Conservation (phyloP, 2,329 filamentous ascomycete species). For the Alternaria burnsii region DNA sequence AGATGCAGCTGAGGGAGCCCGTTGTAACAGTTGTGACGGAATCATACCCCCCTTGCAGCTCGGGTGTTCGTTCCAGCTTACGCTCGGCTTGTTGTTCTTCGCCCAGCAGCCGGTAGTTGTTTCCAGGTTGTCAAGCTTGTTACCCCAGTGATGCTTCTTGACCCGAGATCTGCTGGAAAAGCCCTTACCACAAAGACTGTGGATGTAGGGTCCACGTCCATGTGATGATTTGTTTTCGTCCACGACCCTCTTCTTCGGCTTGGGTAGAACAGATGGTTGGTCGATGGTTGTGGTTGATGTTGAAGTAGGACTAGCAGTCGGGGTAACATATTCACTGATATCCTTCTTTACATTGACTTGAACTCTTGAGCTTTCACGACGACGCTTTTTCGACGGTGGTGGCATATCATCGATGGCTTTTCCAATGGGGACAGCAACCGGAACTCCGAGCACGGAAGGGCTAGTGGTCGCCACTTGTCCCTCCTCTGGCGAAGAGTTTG, state of each 20-base stretch:
- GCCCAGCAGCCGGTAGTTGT: constrained; percentile 46
- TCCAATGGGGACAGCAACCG: constrained; percentile 16
- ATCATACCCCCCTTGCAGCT: constrained; percentile 31
- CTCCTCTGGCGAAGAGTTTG: constrained; percentile 2
- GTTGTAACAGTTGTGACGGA: neutral
- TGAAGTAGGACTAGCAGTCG: neutral
- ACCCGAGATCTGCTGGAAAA: constrained; percentile 37
- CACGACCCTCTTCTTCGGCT: neutral
- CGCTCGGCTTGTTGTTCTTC: constrained; percentile 39
- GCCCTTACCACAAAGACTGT: constrained; percentile 40
- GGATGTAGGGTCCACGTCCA: constrained; percentile 28
- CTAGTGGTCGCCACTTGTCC: neutral
- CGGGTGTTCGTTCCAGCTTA: constrained; percentile 43
- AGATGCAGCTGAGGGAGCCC: neutral
- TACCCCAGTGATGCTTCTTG: constrained; percentile 49
- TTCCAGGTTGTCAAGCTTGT: constrained; percentile 27
- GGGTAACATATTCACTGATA: neutral
- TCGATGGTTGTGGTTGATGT: neutral
- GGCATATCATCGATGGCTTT: constrained; percentile 18
- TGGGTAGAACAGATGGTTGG: neutral
- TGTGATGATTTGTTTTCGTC: neutral
- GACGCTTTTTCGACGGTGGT: constrained; percentile 14
- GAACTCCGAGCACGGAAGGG: constrained; percentile 14
- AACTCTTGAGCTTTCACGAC: neutral
- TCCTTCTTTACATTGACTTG: neutral